Percentiles rank a stretch among this genome's conserved stretches.
Evolutionary conservation across 257 asterid genomes (phyloP).

Genomic region (Verbascum thapsus): DNA sequence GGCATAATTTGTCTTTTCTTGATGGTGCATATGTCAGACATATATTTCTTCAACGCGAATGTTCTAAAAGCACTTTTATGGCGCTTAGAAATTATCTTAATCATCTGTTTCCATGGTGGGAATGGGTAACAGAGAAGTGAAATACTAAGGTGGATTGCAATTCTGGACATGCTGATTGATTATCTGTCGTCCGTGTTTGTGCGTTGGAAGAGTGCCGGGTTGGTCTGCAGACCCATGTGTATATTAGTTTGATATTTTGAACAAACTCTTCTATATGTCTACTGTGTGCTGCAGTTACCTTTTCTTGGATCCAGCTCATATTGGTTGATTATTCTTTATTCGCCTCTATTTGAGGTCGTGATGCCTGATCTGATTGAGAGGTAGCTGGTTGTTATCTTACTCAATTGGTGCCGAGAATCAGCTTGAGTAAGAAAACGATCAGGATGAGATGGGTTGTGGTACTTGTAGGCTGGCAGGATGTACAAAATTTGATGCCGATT

Average conservation of each 20-base stretch:
- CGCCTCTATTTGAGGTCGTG: constrained; percentile 32
- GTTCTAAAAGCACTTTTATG: constrained; percentile 31
- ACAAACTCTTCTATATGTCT: constrained; percentile 11
- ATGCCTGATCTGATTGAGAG: constrained; percentile 35
- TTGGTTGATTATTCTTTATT: constrained; percentile 31
- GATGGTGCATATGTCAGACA: constrained; percentile 38
- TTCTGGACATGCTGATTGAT: constrained; percentile 17
- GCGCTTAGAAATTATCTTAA: constrained; percentile 32
- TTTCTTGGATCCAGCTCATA: constrained; percentile 29
- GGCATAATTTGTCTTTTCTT: constrained; percentile 22
- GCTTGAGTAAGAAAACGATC: constrained; percentile 33
- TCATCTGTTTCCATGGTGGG: constrained; percentile 31
- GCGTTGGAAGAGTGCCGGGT: constrained; percentile 28
- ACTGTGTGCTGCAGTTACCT: constrained; percentile 22
- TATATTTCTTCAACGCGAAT: constrained; percentile 30
- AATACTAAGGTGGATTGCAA: constrained; percentile 26
- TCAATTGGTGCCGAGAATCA: constrained; percentile 28
- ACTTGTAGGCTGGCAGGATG: constrained; percentile 20
- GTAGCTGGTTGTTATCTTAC: constrained; percentile 30
- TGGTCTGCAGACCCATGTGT: constrained; percentile 23
- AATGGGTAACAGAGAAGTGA: constrained; percentile 25
- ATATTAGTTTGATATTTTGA: constrained; percentile 12
- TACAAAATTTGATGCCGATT: constrained; percentile 25
- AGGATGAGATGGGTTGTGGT: constrained; percentile 29
- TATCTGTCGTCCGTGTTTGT: constrained; percentile 9